Evolutionary conservation across 2,329 filamentous ascomycete species (phyloP), one percentile per base, ranked within the genome.

Genomic region (Xylaria sp.): DNA sequence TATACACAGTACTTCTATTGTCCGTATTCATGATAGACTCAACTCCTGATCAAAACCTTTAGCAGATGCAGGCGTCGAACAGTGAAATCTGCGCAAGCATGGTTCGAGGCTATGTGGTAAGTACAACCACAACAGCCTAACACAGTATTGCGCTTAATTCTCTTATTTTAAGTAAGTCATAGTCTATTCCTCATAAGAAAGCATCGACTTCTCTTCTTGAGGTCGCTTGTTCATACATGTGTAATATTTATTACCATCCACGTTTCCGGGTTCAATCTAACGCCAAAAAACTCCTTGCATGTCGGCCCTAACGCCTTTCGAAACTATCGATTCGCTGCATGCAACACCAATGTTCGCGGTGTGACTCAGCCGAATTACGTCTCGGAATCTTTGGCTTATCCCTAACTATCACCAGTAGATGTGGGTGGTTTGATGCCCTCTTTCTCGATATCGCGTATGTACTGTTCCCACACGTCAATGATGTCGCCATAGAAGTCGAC

Each of bases 381-480:
- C n/a, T 43, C 23, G 1, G 25, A 20, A 28, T 18, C 51, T 33
- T 25, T 18, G 3, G n/a, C 48, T 43, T 54, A 39, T 46, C n/a
- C 64, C 23, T 10, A 31, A 55, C 61, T 61, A 54, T 62, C 72
- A 10, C 70, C 64, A 8, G 70, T 63, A 56, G 71, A 72, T 31
- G 66, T 43, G 3, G 71, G 70, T 31, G 65, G 65, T 23, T 55
- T 70, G 63, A 72, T 55, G 13, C 75, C 76, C 28, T 73, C 75
- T 64, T 70, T 77, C 77, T 97, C 92, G 91, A 97, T 95, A 77
- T 97, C 93, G 74, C 88, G 85, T n/a, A 98, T 85, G 77, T 98
- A 98, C 70, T 86, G 85, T 83, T 97, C 94, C 96, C 96, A 99
- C 8, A 92, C 92, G 63, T 91, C 90, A 59, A 92, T 89, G 5